Conservation (phyloP, 495 filamentous ascomycete genomes). For the Tuber magnatum region DNA sequence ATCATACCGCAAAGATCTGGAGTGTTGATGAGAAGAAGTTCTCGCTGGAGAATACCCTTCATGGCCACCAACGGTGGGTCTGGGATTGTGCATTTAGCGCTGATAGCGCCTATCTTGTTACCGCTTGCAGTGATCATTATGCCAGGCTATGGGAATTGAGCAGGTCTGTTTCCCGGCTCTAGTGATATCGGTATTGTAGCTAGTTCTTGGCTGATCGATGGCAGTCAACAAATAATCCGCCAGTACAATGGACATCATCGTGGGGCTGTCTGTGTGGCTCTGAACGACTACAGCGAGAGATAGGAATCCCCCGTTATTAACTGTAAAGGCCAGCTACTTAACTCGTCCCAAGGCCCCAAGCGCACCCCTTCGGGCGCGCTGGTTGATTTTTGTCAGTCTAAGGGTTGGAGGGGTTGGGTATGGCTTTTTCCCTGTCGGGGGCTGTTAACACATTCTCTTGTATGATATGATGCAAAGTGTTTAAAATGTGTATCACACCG, state of each 20-base stretch:
- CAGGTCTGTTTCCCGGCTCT: slow-evolving; percentile 37
- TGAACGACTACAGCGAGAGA: slow-evolving; percentile 90
- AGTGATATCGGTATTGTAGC: neutral
- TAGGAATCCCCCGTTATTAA: slow-evolving; percentile 5
- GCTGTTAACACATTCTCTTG: neutral
- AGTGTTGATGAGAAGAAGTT: slow-evolving; percentile 67
- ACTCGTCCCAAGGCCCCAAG: neutral
- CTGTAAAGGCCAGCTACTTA: neutral
- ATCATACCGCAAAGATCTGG: slow-evolving; percentile 98
- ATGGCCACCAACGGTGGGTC: slow-evolving; percentile 96
- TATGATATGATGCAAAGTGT: too few relatives aligned
- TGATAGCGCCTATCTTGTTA: slow-evolving; percentile 94
- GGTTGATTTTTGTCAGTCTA: neutral
- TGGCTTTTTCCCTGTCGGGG: neutral
- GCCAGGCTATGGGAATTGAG: slow-evolving; percentile 91
- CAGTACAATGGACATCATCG: slow-evolving; percentile 98
- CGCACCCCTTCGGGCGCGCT: neutral
- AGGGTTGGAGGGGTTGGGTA: neutral
- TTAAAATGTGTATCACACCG: too few relatives aligned
- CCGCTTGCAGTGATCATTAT: slow-evolving; percentile 94
- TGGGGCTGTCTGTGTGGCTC: slow-evolving; percentile 87
- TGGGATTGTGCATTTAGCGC: slow-evolving; percentile 99
- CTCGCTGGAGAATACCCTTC: slow-evolving; percentile 78
- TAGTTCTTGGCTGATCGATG: slow-evolving; percentile 19
- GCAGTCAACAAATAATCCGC: slow-evolving; percentile 76